Evolutionary conservation across 2,329 filamentous ascomycete genomes (phyloP).

Genomic region (Pezicula neosporulosa): DNA sequence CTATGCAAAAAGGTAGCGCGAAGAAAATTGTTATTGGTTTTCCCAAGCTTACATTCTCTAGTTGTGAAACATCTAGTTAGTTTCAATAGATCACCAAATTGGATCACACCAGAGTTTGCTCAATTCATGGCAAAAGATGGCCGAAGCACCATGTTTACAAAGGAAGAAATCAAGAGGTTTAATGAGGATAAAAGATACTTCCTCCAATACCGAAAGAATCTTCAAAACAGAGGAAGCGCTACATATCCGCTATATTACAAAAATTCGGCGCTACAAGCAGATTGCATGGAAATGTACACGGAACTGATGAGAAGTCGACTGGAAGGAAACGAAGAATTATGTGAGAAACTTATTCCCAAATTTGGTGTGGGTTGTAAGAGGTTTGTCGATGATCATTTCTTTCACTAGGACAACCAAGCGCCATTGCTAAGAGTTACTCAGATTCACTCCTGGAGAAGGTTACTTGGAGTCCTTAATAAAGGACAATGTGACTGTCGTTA

Average conservation of each 20-base stretch:
- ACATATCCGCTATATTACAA: constrained; percentile 18
- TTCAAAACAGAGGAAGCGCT: constrained; percentile 19
- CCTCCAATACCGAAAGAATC: not conserved
- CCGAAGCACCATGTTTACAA: not conserved
- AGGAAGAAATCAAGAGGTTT: constrained; percentile 7
- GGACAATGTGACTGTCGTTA: not conserved
- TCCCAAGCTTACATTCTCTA: constrained; percentile 8
- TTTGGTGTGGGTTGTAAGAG: constrained; percentile 17
- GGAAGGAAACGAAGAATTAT: constrained; percentile 1
- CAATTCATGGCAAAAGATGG: constrained; percentile 6
- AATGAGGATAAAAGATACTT: constrained; percentile 13
- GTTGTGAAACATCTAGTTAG: not conserved
- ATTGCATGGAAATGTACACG: not conserved
- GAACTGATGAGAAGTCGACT: constrained; percentile 11
- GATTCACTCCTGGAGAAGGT: constrained; percentile 19
- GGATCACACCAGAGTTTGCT: constrained; percentile 33
- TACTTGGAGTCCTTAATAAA: not conserved
- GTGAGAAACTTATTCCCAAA: not conserved
- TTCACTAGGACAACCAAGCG: too few relatives aligned
- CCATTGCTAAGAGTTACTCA: too few relatives aligned
- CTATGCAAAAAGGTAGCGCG: constrained; percentile 45
- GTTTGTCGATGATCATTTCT: too few relatives aligned
- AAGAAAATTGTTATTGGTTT: constrained; percentile 30
- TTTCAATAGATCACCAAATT: constrained; percentile 45
- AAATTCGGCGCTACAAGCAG: not conserved